Percentiles rank a stretch among this genome's conserved stretches.
Evolutionary conservation across 352 stramenopile species (phyloP).

Genomic region (Globisporangium carolinianum): DNA sequence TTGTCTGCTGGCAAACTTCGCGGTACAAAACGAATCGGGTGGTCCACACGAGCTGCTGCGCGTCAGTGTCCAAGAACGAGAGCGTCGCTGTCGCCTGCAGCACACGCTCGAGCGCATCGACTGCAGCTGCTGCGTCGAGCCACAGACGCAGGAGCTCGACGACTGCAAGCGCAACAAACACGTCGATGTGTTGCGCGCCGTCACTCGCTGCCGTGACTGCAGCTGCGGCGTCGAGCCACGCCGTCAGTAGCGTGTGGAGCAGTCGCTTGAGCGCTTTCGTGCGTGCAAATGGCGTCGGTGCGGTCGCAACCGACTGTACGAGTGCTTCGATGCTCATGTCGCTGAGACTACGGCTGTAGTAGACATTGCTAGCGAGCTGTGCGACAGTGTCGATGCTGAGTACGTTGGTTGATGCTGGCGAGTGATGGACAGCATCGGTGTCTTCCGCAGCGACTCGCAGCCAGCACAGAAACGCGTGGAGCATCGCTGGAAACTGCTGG

Average conservation of each 20-base stretch:
- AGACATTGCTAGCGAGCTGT: too few relatives aligned
- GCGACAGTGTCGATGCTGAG: constrained; percentile 13
- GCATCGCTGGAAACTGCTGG: constrained; percentile 6
- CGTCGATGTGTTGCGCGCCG: constrained; percentile 7
- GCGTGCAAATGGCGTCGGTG: constrained; percentile 24
- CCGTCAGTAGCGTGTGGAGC: constrained; percentile 20
- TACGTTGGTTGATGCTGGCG: constrained; percentile 2
- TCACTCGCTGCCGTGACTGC: not conserved
- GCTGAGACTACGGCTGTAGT: too few relatives aligned
- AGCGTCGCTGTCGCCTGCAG: constrained; percentile 27
- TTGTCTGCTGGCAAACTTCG: constrained; percentile 14
- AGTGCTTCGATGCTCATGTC: not conserved
- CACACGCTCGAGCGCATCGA: constrained; percentile 31
- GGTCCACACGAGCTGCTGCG: constrained; percentile 34
- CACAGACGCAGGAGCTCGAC: constrained; percentile 38
- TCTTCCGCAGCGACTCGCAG: not conserved
- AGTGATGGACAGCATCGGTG: too few relatives aligned
- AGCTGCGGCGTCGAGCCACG: constrained; percentile 32
- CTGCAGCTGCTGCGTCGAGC: constrained; percentile 23
- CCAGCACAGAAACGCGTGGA: constrained; percentile 12
- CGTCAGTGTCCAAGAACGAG: constrained; percentile 17
- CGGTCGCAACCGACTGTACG: constrained; percentile 16
- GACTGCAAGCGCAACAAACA: constrained; percentile 38
- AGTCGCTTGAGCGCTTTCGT: constrained; percentile 23
- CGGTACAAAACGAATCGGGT: constrained; percentile 40